phyloP scores from a whole-genome alignment of 2,329 filamentous ascomycete species.

The Xylariaceae sp. region DNA sequence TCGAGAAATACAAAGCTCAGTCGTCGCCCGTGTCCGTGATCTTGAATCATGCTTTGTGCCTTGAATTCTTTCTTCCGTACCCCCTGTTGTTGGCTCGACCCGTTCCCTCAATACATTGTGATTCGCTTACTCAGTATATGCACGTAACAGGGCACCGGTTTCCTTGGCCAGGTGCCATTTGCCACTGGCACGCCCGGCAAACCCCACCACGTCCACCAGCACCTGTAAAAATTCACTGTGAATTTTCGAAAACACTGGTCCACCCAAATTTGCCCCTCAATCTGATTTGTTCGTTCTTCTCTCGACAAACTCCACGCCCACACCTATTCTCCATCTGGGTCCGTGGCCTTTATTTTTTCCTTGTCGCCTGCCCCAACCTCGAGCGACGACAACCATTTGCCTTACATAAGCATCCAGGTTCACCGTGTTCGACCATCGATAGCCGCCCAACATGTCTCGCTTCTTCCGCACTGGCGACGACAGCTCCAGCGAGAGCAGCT shows the following conservation, averaged over 20 bases:
- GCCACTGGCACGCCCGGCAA: constrained; percentile 10
- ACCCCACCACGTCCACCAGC: constrained; percentile 30
- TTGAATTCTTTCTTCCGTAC: neutral
- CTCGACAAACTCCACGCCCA: constrained; percentile 12
- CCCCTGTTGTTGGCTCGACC: neutral
- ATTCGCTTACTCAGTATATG: constrained; percentile 1
- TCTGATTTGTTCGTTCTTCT: constrained; percentile 9
- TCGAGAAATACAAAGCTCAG: too few species aligned
- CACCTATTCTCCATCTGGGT: constrained; percentile 8
- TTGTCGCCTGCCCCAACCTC: constrained; percentile 1
- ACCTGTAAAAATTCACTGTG: constrained; percentile 29
- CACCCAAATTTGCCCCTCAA: constrained; percentile 29
- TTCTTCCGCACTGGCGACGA: constrained; percentile 92
- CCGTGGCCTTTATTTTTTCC: constrained; percentile 2
- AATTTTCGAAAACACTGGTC: constrained; percentile 29
- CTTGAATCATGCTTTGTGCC: too few species aligned
- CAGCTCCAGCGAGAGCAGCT: constrained; percentile 93
- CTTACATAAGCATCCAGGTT: neutral
- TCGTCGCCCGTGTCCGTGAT: too few species aligned
- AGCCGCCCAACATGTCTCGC: constrained; percentile 69
- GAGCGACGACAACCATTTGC: constrained; percentile 1
- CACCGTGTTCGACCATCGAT: constrained; percentile 11
- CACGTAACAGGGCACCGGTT: neutral
- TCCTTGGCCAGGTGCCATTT: constrained; percentile 1
- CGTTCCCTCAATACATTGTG: neutral